A percentile compares a stretch with the other conserved stretches of the same genome.
phyloP scores from a whole-genome alignment of 2,329 filamentous ascomycete species.

The Boeremia lycopersici region DNA sequence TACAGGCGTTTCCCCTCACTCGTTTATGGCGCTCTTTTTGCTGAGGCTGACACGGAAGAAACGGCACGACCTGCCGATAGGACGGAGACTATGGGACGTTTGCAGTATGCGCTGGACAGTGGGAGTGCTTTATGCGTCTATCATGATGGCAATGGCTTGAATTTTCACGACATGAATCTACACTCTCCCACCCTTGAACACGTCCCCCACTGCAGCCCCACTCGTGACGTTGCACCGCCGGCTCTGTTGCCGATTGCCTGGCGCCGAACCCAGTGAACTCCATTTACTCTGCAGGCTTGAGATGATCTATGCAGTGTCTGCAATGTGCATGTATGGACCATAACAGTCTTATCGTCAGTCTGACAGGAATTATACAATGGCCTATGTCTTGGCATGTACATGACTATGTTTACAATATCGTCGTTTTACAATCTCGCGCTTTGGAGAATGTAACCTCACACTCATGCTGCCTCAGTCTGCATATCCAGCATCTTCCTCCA shows the following conservation, averaged over 20 bases:
- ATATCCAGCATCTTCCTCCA: slow-evolving; percentile 26
- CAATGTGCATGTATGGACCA: not conserved
- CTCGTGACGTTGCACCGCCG: slow-evolving; percentile 12
- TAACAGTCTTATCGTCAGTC: not conserved
- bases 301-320: not conserved
- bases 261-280: not conserved
- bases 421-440: not conserved
- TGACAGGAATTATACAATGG: slow-evolving; percentile 10
- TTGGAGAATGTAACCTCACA: not conserved
- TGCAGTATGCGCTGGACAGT: slow-evolving; percentile 10
- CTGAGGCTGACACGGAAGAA: slow-evolving; percentile 13
- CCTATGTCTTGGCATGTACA: slow-evolving; percentile 14
- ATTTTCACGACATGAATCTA: slow-evolving; percentile 13
- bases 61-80: slow-evolving; percentile 13
- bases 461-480: slow-evolving; percentile 19
- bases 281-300: not conserved
- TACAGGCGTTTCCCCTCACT: slow-evolving; percentile 6
- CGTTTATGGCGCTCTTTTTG: slow-evolving; percentile 3
- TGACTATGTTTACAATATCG: slow-evolving; percentile 22
- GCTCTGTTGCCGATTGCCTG: not conserved
- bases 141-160: slow-evolving; percentile 17
- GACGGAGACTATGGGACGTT: slow-evolving; percentile 7
- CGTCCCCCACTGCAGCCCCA: slow-evolving; percentile 10
- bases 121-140: slow-evolving; percentile 15
- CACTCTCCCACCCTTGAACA: slow-evolving; percentile 5